phyloP scores from a whole-genome alignment of 495 filamentous ascomycete genomes.

The Filosporella fistucella region DNA sequence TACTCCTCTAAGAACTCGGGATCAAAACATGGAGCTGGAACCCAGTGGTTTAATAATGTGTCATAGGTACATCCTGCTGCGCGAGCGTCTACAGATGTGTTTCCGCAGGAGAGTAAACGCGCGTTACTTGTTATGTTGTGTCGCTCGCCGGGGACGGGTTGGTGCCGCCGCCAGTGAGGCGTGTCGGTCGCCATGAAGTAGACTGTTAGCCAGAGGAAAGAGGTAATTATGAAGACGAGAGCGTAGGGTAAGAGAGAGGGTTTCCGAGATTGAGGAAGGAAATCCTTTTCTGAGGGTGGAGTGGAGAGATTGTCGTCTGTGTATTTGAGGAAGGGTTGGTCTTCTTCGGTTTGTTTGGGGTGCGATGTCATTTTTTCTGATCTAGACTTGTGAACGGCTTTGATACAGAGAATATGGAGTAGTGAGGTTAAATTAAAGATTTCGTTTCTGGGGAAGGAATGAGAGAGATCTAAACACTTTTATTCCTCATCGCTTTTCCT shows the following conservation, averaged over 20 bases:
- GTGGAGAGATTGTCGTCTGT: neutral
- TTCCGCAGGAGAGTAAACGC: conserved; percentile 1
- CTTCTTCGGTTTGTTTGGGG: neutral
- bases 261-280: neutral
- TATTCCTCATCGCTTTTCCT: no score
- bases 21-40: conserved; percentile 11
- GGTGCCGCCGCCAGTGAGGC: neutral
- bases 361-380: neutral
- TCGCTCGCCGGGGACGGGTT: neutral
- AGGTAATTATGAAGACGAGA: neutral
- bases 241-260: neutral
- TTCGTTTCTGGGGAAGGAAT: no score
- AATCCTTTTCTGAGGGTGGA: neutral
- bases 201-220: neutral
- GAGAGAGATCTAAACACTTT: no score
- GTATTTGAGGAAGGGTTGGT: conserved; percentile 6
- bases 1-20: conserved; percentile 8
- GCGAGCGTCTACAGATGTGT: conserved; percentile 7
- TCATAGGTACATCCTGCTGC: conserved; percentile 13
- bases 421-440: no score
- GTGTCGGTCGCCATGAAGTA: neutral
- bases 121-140: neutral
- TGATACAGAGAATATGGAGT: no score
- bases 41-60: conserved; percentile 14
- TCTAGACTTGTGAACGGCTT: no score